Percentiles rank a stretch among this genome's conserved stretches.
Conservation (phyloP, 441 rosid genomes). For the Capsella rubella region DNA sequence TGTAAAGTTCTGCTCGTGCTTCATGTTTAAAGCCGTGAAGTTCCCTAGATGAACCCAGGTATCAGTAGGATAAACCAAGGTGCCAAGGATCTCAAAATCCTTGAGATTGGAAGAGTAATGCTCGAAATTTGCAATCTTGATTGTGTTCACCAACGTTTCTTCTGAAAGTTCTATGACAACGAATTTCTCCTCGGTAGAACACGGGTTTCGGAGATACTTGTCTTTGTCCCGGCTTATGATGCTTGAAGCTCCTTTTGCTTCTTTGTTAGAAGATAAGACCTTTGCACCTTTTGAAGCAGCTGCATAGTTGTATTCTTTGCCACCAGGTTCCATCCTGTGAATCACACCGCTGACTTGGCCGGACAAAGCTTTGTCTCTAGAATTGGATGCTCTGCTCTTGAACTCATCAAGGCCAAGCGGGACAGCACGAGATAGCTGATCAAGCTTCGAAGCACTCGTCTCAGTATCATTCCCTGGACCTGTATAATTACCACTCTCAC, state of each 20-base stretch:
- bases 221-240: slow-evolving; percentile 82
- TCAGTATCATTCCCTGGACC: slow-evolving; percentile 40
- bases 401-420: slow-evolving; percentile 87
- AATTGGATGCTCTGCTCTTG: slow-evolving; percentile 72
- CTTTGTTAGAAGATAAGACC: slow-evolving; percentile 80
- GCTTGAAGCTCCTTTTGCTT: slow-evolving; percentile 89
- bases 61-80: slow-evolving; percentile 82
- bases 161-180: slow-evolving; percentile 88
- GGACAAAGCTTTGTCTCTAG: slow-evolving; percentile 61
- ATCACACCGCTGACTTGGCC: slow-evolving; percentile 68
- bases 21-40: slow-evolving; percentile 81
- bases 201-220: slow-evolving; percentile 94
- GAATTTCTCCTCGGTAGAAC: slow-evolving; percentile 87
- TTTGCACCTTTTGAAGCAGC: slow-evolving; percentile 92
- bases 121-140: slow-evolving; percentile 88
- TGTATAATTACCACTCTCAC: slow-evolving; percentile 38
- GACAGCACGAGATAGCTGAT: slow-evolving; percentile 60
- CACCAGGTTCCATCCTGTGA: slow-evolving; percentile 91
- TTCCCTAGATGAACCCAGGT: slow-evolving; percentile 80
- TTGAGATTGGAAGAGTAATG: slow-evolving; percentile 90
- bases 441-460: slow-evolving; percentile 45
- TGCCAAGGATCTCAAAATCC: slow-evolving; percentile 80
- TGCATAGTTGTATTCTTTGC: slow-evolving; percentile 85
- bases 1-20: slow-evolving; percentile 69
- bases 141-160: slow-evolving; percentile 88